Evolutionary conservation across 164 flowering plant species (phyloP), one percentile per base, ranked within the genome.

Genomic region (Vitis cinerea): DNA sequence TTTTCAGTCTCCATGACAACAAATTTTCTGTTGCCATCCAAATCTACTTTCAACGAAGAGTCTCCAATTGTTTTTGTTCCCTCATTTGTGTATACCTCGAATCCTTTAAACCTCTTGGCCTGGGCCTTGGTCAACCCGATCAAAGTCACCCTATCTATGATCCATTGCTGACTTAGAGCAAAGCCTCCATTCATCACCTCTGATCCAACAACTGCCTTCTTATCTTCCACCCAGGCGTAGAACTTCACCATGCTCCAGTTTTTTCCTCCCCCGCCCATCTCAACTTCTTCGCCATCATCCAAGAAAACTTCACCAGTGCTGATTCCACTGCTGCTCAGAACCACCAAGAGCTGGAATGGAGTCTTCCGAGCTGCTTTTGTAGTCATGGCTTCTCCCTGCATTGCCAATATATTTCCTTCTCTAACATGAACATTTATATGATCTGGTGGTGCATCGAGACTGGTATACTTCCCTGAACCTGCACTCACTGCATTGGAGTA

Each of bases 341-440:
- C 88, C 47, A 90, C 88, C 73, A 90, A 23, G 14, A 93, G 81
- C 59, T 86, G 59, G 69, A 89, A 93, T 17, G 86, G 75, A 0
- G 88, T 87, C 49, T 68, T 71, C 48, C 94, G 75, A 5, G 92
- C 90, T 31, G 74, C 86, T 54, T 54, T 12, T 6, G 91, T 88
- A 7, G 95, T 88, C 86, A 84, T 78, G 14, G 86, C 93, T 71
- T 75, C 90, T 37, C 84, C 88, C 79, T 93, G 98, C 89, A 89
- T 70, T 15, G 87, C 85, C 71, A 93, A 49, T 15, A 92, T 83
- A 47, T 70, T 87, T 1, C 96, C 94, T 74, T 86, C 93, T 1
- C 80, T 70, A 3, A 91, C 74, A 67, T 93, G 98, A 64, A 88
- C 90, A 55, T 93, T 88, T 44, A 83, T 82, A 49, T 75, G 83